Evolutionary conservation across 2,329 filamentous ascomycete species (phyloP).

Genomic region (Aspergillus nomiae): DNA sequence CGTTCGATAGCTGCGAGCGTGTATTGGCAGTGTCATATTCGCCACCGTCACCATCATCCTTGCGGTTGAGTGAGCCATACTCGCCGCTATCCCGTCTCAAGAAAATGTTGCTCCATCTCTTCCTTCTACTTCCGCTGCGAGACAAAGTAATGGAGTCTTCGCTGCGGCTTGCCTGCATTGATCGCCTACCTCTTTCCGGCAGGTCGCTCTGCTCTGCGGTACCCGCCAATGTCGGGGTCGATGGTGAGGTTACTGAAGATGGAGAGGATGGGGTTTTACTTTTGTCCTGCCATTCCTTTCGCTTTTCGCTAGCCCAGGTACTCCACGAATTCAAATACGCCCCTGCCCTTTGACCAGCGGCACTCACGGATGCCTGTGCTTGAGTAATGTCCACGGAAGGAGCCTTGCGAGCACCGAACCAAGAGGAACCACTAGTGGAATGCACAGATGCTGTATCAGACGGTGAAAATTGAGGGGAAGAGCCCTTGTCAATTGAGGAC

Average conservation of each 20-base stretch:
- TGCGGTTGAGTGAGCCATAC: constrained; percentile 20
- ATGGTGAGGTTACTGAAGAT: constrained; percentile 24
- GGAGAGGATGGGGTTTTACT: constrained; percentile 31
- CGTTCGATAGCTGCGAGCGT: constrained; percentile 36
- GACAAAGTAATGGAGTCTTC: constrained; percentile 31
- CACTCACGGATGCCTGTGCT: constrained; percentile 57
- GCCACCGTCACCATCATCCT: constrained; percentile 25
- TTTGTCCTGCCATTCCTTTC: constrained; percentile 49
- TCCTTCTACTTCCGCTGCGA: constrained; percentile 36
- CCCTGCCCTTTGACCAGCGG: constrained; percentile 58
- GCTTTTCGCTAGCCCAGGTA: constrained; percentile 57
- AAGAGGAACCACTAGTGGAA: constrained; percentile 23
- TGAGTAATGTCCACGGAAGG: constrained; percentile 53
- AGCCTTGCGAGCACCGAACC: constrained; percentile 34
- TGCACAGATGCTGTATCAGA: constrained; percentile 26
- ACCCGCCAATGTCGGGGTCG: constrained; percentile 25
- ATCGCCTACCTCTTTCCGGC: constrained; percentile 34
- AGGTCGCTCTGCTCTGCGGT: constrained; percentile 27
- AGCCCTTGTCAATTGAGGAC: constrained; percentile 31
- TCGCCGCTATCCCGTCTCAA: constrained; percentile 37
- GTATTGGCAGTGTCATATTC: constrained; percentile 27
- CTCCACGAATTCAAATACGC: constrained; percentile 67
- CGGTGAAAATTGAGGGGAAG: constrained; percentile 29
- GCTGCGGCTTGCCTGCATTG: constrained; percentile 29
- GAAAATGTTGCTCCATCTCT: constrained; percentile 42